Evolutionary conservation across 495 filamentous ascomycete species (phyloP).

Genomic region (Letharia lupina): DNA sequence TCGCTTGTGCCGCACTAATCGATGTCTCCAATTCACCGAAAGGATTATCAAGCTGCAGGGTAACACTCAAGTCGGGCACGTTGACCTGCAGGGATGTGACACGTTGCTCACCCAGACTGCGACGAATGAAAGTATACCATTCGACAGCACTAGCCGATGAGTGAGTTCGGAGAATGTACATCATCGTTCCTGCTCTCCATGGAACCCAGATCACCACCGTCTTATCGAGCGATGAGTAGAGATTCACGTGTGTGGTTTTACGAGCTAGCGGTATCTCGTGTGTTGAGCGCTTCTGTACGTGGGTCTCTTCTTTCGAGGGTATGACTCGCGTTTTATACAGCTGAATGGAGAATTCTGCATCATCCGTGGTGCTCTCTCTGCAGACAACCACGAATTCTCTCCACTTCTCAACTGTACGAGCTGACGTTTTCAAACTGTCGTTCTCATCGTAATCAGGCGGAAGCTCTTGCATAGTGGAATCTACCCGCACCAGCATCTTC

Average conservation of each 20-base stretch:
- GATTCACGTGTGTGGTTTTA: slow-evolving; percentile 50
- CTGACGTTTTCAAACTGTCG: slow-evolving; percentile 51
- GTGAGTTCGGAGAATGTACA: slow-evolving; percentile 59
- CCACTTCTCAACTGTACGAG: slow-evolving; percentile 59
- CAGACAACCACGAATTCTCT: slow-evolving; percentile 65
- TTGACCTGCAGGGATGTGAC: slow-evolving; percentile 53
- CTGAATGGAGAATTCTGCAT: slow-evolving; percentile 51
- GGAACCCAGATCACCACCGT: slow-evolving; percentile 61
- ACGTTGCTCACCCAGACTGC: slow-evolving; percentile 51
- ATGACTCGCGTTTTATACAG: slow-evolving; percentile 67
- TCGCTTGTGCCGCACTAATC: slow-evolving; percentile 30
- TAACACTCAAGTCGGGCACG: slow-evolving; percentile 60
- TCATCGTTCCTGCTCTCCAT: slow-evolving; percentile 47
- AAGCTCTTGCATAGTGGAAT: slow-evolving; percentile 46
- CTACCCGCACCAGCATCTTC: slow-evolving; percentile 63
- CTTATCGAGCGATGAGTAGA: slow-evolving; percentile 66
- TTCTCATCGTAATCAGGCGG: slow-evolving; percentile 62
- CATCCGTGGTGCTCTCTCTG: slow-evolving; percentile 45
- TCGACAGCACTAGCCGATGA: slow-evolving; percentile 59
- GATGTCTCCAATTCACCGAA: slow-evolving; percentile 49
- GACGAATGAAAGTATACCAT: slow-evolving; percentile 66
- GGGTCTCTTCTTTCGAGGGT: slow-evolving; percentile 48
- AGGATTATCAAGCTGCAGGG: slow-evolving; percentile 53
- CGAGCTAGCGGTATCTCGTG: slow-evolving; percentile 50
- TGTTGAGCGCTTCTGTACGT: slow-evolving; percentile 43